These are phyloP conservation scores for Isabelozyma heimii DNA, from an alignment of 805 yeast species.

Conservation along the genomic window DNA sequence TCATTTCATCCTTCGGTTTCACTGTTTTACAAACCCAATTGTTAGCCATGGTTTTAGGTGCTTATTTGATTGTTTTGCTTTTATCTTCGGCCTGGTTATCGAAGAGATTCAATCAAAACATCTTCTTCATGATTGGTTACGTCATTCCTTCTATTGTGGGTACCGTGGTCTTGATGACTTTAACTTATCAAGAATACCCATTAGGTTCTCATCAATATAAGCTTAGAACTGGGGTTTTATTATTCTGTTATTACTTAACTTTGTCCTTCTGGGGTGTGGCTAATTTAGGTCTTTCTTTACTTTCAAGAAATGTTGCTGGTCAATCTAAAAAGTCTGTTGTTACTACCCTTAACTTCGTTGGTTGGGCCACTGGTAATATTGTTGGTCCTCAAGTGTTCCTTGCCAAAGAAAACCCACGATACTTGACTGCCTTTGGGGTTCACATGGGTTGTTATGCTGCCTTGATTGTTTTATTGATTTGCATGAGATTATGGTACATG, in stretches of 20 bases:
- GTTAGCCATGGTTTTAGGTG: slow-evolving; percentile 25
- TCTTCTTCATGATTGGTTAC: slow-evolving; percentile 12
- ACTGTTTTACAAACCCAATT: slow-evolving; percentile 25
- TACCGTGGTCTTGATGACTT: slow-evolving; percentile 16
- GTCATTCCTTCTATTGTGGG: slow-evolving; percentile 23
- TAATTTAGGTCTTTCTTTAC: slow-evolving; percentile 21
- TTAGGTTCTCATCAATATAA: background rate
- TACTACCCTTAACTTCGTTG: slow-evolving; percentile 17
- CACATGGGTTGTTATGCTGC: slow-evolving; percentile 15
- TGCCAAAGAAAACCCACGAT: slow-evolving; percentile 21
- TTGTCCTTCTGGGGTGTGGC: slow-evolving; percentile 29
- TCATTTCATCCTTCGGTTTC: slow-evolving; percentile 32
- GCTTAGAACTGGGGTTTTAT: slow-evolving; percentile 11
- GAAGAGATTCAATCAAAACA: slow-evolving; percentile 13
- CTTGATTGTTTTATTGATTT: slow-evolving; percentile 12
- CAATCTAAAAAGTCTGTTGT: slow-evolving; percentile 21
- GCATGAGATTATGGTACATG: slow-evolving; percentile 9
- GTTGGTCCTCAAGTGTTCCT: slow-evolving; percentile 23
- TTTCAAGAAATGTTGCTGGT: slow-evolving; percentile 21
- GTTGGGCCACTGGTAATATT: slow-evolving; percentile 28
- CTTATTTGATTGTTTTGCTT: slow-evolving; percentile 20
- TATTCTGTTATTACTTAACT: slow-evolving; percentile 29
- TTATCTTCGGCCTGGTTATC: slow-evolving; percentile 3
- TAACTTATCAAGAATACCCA: slow-evolving; percentile 15
- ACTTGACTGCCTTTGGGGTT: slow-evolving; percentile 15